Percentiles rank a stretch among this genome's conserved stretches.
phyloP scores from a whole-genome alignment of 768 basidiomycete genomes.

The Thelephora aurantiotincta region DNA sequence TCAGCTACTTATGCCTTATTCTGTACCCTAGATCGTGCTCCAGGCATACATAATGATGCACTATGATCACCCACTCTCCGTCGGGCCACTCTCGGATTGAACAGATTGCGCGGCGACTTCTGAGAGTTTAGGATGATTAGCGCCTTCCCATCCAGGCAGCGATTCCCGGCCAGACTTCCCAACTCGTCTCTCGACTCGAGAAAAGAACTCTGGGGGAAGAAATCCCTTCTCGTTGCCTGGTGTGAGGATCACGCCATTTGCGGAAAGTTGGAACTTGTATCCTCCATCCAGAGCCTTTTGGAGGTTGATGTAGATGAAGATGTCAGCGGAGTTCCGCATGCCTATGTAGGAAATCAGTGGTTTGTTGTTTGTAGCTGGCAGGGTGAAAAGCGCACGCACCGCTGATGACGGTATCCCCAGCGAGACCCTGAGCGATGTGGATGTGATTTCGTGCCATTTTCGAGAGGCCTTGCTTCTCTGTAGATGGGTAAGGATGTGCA shows the following conservation, averaged over 20 bases:
- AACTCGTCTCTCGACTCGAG: slow-evolving; percentile 43
- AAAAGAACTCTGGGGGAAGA: slow-evolving; percentile 50
- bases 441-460: slow-evolving; percentile 87
- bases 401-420: slow-evolving; percentile 54
- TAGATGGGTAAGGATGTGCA: not conserved
- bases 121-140: not conserved
- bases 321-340: slow-evolving; percentile 64
- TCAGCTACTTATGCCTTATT: too few relatives aligned
- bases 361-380: not conserved
- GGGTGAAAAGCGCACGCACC: slow-evolving; percentile 30
- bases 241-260: slow-evolving; percentile 83
- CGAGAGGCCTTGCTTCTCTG: slow-evolving; percentile 61
- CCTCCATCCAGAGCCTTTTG: slow-evolving; percentile 54
- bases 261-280: slow-evolving; percentile 62
- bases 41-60: too few relatives aligned
- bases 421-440: slow-evolving; percentile 75
- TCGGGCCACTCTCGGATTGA: too few relatives aligned
- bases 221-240: slow-evolving; percentile 58
- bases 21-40: too few relatives aligned
- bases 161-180: slow-evolving; percentile 8
- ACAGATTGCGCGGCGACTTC: too few relatives aligned
- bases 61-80: too few relatives aligned
- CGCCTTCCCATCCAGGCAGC: slow-evolving; percentile 13
- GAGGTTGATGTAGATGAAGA: slow-evolving; percentile 75
- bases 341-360: slow-evolving; percentile 27